These are phyloP conservation scores for Pseudogymnoascus sp. DNA, from an alignment of 2,329 filamentous ascomycete species.

Conservation along the genomic window DNA sequence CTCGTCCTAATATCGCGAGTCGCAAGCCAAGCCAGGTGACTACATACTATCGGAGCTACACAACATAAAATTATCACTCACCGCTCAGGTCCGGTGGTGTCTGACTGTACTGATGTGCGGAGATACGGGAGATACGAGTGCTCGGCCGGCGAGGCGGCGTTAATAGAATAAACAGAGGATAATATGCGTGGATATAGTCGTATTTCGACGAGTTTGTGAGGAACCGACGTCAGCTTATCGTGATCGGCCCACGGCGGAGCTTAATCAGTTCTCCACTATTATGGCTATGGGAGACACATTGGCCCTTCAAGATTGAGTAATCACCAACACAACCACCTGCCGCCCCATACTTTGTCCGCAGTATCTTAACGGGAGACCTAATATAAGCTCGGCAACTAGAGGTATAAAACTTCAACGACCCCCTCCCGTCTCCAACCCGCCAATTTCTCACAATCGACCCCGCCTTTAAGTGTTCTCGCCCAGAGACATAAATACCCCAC, in stretches of 20 bases:
- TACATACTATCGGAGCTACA: neutral
- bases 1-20: neutral
- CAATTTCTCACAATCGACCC: neutral
- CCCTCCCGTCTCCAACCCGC: neutral
- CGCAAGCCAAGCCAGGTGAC: neutral
- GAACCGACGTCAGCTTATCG: neutral
- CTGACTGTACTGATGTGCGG: neutral
- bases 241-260: neutral
- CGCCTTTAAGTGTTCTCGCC: neutral
- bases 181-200: neutral
- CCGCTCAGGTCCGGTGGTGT: neutral
- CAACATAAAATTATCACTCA: neutral
- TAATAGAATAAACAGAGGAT: neutral
- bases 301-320: neutral
- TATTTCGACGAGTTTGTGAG: neutral
- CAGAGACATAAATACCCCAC: neutral
- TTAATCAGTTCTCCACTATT: conserved; percentile 5
- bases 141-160: neutral
- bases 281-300: neutral
- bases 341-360: neutral
- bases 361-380: neutral
- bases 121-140: neutral
- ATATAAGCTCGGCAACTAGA: conserved; percentile 2
- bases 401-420: neutral
- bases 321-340: neutral